Conservation (phyloP, 148 eudicot genomes). For the Rhododendron kiyosumense region DNA sequence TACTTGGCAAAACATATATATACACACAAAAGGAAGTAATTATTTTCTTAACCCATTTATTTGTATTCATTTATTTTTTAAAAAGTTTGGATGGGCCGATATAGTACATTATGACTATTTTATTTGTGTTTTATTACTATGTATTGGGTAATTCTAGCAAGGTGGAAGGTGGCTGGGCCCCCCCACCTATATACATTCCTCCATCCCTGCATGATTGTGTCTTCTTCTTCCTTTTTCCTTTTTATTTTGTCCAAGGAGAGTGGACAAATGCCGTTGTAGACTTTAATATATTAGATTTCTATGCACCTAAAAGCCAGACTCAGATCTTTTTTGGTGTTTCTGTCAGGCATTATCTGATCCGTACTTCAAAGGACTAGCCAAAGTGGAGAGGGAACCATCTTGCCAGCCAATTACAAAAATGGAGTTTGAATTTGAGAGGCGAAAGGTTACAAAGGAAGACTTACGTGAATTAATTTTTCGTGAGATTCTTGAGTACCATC, state of each 20-base stretch:
- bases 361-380: constrained; percentile 64
- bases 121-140: no score
- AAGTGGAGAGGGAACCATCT: constrained; percentile 64
- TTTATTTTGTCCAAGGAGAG: not conserved
- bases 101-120: not conserved
- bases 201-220: not conserved
- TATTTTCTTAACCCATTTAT: not conserved
- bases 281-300: not conserved
- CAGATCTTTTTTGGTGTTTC: not conserved
- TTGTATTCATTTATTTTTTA: not conserved
- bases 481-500: constrained; percentile 71
- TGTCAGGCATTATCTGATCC: constrained; percentile 66
- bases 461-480: constrained; percentile 55
- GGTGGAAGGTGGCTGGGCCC: not conserved
- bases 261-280: not conserved
- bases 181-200: not conserved
- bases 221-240: not conserved
- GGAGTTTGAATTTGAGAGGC: constrained; percentile 71
- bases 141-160: not conserved
- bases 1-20: not conserved
- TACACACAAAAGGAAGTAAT: not conserved
- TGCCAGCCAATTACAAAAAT: constrained; percentile 59
- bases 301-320: not conserved
- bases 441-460: constrained; percentile 58
- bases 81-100: not conserved